Base-by-base conservation (phyloP, 768 basidiomycete species). In the Hygrocybe punicea region DNA sequence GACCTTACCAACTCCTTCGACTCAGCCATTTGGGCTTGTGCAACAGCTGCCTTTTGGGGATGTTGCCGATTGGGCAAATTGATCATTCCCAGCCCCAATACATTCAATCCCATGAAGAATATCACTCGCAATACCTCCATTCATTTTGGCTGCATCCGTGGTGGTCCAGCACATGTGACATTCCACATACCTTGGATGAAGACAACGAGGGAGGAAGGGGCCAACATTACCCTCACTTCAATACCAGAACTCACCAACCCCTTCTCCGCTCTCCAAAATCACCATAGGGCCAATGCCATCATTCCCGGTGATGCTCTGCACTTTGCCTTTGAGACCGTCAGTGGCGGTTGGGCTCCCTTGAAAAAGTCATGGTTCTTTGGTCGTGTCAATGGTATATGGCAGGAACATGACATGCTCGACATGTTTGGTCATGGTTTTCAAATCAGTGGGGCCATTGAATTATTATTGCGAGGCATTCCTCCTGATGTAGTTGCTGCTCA, bases 181-280 rank as follows among this genome's bases (percentile, higher is more conserved):
- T 66, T 67, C 24, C 69, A 68, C 36, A 71, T 77, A 8, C 74
- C 76, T 0, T 73, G 71, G 67, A 69, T 72, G 0, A 76, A 77
- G 53, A 71, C 71, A 0, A 72, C 70, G 1, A 37, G 54, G 0
- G 25, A 62, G 4, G 29, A 34, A 0, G 68, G 76, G 3, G 69
- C 69, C 0, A 60, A 67, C 23, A 60, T 73, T 16, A 59, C 67
- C 3, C 45, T 73, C 25, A 69, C 67, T 14, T 29, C 42, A 2
- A 34, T 52, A 5, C 34, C 35, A 11, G 60, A 60, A 21, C 45
- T 53, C 4, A 36, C 67, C 36, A 52, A 57, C 59, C 60, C 65
- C 21, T 24, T 57, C 4, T 4, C 24, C 0, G 73, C 72, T 1
- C 7, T 75, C 1, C 21, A 58, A 16, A 55, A 61, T 9, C 73